A percentile compares a stretch with the other conserved stretches of the same genome.
Evolutionary conservation across 768 basidiomycete species (phyloP).

Genomic region (Panellus pusillus): DNA sequence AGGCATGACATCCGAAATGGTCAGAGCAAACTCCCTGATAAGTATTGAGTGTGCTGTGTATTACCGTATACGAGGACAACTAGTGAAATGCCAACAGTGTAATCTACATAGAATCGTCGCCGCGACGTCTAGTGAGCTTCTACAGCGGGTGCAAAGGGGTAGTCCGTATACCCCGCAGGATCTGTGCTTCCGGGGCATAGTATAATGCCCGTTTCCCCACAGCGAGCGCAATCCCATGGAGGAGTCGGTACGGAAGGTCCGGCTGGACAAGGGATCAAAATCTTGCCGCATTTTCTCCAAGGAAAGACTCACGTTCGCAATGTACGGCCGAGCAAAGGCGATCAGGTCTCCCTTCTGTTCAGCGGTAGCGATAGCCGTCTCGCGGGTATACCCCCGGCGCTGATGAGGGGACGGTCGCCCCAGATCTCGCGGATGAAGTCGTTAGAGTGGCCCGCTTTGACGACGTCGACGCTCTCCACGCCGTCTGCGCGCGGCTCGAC

Average conservation of each 20-base stretch:
- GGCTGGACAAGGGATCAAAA: slow-evolving; percentile 22
- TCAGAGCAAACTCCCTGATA: no score
- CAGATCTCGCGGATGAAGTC: slow-evolving; percentile 40
- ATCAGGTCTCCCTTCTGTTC: slow-evolving; percentile 32
- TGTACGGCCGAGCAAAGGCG: slow-evolving; percentile 38
- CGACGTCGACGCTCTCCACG: background rate
- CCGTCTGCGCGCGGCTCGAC: slow-evolving; percentile 35
- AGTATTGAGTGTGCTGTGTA: no score
- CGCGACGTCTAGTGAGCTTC: no score
- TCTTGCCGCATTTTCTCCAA: background rate
- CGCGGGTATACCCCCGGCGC: slow-evolving; percentile 36
- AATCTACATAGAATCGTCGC: no score
- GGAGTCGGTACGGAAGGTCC: slow-evolving; percentile 33
- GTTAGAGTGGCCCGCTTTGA: slow-evolving; percentile 24
- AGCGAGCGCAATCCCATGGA: slow-evolving; percentile 27
- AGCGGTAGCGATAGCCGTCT: slow-evolving; percentile 30
- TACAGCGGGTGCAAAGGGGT: slow-evolving; percentile 23
- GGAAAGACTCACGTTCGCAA: slow-evolving; percentile 35
- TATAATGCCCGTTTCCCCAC: slow-evolving; percentile 28
- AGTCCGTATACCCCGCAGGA: slow-evolving; percentile 32
- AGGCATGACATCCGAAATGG: no score
- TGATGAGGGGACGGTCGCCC: slow-evolving; percentile 32
- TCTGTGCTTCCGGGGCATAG: slow-evolving; percentile 25
- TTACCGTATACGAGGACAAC: no score
- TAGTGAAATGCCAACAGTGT: no score